These are phyloP conservation scores for Tulasnella sp. DNA, from an alignment of 768 basidiomycete genomes.

Conservation along the genomic window DNA sequence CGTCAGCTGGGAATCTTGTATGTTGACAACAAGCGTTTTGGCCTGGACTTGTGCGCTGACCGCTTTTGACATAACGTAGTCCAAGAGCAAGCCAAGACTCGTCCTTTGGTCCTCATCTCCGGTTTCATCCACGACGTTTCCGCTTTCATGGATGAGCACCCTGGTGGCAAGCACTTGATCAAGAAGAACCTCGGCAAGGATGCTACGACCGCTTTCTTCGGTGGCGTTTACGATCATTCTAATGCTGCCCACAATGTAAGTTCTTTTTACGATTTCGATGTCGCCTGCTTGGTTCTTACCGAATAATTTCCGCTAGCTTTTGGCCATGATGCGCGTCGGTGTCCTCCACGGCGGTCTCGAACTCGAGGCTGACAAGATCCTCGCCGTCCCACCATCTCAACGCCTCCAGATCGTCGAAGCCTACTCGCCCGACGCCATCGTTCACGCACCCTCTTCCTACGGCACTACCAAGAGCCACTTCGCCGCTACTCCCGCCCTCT, in stretches of 20 bases:
- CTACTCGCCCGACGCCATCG: neutral
- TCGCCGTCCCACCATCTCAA: conserved; percentile 71
- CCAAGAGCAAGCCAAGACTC: conserved; percentile 75
- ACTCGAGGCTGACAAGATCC: conserved; percentile 60
- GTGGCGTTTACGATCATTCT: conserved; percentile 86
- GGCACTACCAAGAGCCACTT: conserved; percentile 13
- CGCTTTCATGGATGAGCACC: conserved; percentile 86
- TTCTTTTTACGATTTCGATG: conserved; percentile 9
- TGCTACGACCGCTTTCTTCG: conserved; percentile 92
- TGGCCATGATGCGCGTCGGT: conserved; percentile 66
- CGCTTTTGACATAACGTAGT: conserved; percentile 48
- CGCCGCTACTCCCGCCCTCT: conserved; percentile 32
- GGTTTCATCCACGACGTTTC: conserved; percentile 93
- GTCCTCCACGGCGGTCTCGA: conserved; percentile 59
- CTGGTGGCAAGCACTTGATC: conserved; percentile 84
- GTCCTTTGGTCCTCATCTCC: conserved; percentile 82
- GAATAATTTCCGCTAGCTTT: conserved; percentile 43
- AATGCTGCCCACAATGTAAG: conserved; percentile 85
- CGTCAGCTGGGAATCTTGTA: conserved; percentile 85
- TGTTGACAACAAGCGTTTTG: conserved; percentile 40
- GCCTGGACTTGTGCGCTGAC: neutral
- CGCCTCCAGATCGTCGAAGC: conserved; percentile 62
- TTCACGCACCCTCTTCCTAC: neutral
- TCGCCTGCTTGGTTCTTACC: neutral
- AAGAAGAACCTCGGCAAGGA: conserved; percentile 87